phyloP scores from a whole-genome alignment of 768 basidiomycete genomes.

The Suillus subluteus region DNA sequence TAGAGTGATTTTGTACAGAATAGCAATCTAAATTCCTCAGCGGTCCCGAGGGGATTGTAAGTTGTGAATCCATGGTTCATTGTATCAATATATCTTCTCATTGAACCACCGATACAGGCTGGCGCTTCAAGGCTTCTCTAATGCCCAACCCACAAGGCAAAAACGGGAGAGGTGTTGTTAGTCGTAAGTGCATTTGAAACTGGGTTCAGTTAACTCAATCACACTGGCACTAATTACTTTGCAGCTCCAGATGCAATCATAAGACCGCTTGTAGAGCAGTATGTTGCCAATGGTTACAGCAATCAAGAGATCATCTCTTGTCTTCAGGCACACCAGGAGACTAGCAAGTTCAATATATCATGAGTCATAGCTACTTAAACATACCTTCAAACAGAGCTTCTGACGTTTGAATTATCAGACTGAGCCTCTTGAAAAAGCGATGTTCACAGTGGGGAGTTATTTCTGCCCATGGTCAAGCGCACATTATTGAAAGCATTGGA shows the following conservation, averaged over 20 bases:
- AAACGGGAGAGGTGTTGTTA: neutral
- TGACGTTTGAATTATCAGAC: neutral
- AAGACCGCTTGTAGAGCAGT: neutral
- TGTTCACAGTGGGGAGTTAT: no score
- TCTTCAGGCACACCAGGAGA: neutral
- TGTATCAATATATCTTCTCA: neutral
- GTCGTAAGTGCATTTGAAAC: neutral
- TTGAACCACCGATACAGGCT: neutral
- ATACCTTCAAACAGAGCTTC: neutral
- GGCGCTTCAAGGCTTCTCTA: neutral
- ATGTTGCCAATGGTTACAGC: neutral
- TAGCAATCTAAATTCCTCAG: neutral
- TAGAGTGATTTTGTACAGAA: neutral
- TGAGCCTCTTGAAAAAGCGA: no score
- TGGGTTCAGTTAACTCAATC: neutral
- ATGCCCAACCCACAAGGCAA: neutral
- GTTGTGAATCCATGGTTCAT: neutral
- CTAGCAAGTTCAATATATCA: neutral
- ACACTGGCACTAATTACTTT: neutral
- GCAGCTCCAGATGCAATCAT: neutral
- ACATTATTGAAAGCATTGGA: no score
- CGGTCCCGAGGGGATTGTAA: neutral
- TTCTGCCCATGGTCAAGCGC: no score
- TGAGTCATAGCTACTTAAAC: neutral
- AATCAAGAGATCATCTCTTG: neutral